Conservation (phyloP, 768 basidiomycete genomes). For the Wakefieldia striispora region DNA sequence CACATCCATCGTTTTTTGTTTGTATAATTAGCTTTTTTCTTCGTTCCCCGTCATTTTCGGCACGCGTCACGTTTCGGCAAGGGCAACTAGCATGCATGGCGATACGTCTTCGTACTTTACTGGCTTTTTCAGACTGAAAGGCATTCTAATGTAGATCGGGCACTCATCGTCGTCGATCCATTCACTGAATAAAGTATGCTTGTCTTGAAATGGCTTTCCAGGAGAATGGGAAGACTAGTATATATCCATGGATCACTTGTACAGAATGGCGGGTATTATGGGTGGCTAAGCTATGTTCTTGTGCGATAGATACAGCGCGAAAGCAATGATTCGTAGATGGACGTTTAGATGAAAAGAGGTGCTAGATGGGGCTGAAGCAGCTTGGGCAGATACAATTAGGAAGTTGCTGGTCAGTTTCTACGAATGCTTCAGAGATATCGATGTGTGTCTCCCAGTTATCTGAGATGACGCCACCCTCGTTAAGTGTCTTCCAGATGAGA, state of each 20-base stretch:
- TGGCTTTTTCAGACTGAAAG: background rate
- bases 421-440: constrained; percentile 22
- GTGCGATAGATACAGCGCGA: background rate
- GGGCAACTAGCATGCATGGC: background rate
- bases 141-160: constrained; percentile 12
- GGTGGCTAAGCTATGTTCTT: background rate
- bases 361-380: constrained; percentile 44
- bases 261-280: background rate
- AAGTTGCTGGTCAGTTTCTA: constrained; percentile 10
- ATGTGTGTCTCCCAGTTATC: constrained; percentile 42
- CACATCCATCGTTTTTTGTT: constrained; percentile 1
- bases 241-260: background rate
- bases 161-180: background rate
- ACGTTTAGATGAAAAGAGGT: background rate
- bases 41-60: background rate
- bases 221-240: background rate
- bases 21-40: constrained; percentile 16
- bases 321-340: background rate
- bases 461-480: constrained; percentile 25
- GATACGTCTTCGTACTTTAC: constrained; percentile 7
- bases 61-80: constrained; percentile 6
- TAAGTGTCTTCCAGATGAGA: constrained; percentile 42
- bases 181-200: background rate
- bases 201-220: background rate
- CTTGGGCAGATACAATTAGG: constrained; percentile 41